Conservation (phyloP, 139 green algal genomes). For the Mesotaenium endlicherianum region DNA sequence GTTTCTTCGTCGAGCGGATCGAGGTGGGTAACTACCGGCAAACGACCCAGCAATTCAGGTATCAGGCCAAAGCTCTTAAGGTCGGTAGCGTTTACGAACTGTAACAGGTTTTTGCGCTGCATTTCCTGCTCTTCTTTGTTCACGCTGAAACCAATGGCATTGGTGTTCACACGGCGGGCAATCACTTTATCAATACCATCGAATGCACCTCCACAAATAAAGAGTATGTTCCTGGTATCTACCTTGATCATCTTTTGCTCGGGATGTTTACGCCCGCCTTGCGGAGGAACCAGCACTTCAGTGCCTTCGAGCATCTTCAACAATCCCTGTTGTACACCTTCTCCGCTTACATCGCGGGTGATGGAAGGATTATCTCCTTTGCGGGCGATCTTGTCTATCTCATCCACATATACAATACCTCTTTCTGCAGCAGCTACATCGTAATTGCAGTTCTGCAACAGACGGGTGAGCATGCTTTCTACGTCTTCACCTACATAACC, state of each 20-base stretch:
- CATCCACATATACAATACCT: conserved; percentile 96
- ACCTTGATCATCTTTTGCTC: too few relatives aligned
- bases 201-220: too few relatives aligned
- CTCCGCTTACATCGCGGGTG: conserved; percentile 56
- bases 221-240: too few relatives aligned
- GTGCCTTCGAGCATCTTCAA: conserved; percentile 94
- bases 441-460: too few relatives aligned
- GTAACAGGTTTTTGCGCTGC: not conserved
- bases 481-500: conserved; percentile 95
- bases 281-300: too few relatives aligned
- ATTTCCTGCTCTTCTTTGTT: too few relatives aligned
- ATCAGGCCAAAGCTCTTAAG: not conserved
- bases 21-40: not conserved
- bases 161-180: too few relatives aligned
- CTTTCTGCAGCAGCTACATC: too few relatives aligned
- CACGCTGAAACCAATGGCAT: too few relatives aligned
- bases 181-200: too few relatives aligned
- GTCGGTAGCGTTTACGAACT: not conserved
- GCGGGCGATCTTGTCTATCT: conserved; percentile 94
- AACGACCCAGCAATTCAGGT: not conserved
- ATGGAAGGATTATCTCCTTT: conserved; percentile 58
- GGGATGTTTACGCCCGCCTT: too few relatives aligned
- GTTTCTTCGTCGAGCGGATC: not conserved
- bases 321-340: conserved; percentile 91
- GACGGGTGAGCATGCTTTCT: conserved; percentile 88